Evolutionary conservation across 2,329 filamentous ascomycete genomes (phyloP), one percentile per base, ranked within the genome.

Genomic region (Cladosporium cucumerinum): DNA sequence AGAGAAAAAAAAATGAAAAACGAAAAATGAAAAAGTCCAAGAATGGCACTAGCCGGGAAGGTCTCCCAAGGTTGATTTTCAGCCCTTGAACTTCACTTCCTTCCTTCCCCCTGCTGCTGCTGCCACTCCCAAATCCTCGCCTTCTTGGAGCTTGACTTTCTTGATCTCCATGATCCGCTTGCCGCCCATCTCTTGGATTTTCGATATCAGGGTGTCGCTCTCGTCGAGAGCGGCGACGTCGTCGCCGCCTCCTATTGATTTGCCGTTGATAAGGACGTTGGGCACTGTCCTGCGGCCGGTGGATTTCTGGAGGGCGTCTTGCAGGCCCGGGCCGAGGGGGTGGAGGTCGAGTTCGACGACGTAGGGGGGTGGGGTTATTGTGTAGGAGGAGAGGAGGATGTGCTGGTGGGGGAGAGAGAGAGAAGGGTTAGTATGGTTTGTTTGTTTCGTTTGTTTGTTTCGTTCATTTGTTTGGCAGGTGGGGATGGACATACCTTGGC

Each of bases 331-430:
- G 39, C 94, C 95, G 14, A 96, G 82, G 0, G 87, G 85, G 74
- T 97, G 92, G 69, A 87, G 78, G 78, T 99, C 93, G 14, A 99
- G 86, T 79, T 99, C 95, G 60, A 98, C 93, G 8, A 99, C 90
- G 73, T 88, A 90, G 0, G 95, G 95, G 12, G 86, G 80, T 0
- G 95, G 95, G 0, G 87, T 85, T 74, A 99, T 96, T 63, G 82
- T 82, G 81, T 98, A 98, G 71, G 90, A 89, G 25, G 93, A 87
- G 49, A 97, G 86, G 48, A 99, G 85, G 64, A 98, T 85, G 51
- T 84, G 82, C 70, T 73, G 64, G 1, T n/a, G 18, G 28, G 23
- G 30, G 5, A 11, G 21, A 48, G n/a, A 23, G 5, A 11, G 21
- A 48, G n/a, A 23, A 39, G 14, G 16, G 59, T 69, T 57, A 66